Conservation (phyloP, 768 basidiomycete species). For the Mrakia frigida region DNA sequence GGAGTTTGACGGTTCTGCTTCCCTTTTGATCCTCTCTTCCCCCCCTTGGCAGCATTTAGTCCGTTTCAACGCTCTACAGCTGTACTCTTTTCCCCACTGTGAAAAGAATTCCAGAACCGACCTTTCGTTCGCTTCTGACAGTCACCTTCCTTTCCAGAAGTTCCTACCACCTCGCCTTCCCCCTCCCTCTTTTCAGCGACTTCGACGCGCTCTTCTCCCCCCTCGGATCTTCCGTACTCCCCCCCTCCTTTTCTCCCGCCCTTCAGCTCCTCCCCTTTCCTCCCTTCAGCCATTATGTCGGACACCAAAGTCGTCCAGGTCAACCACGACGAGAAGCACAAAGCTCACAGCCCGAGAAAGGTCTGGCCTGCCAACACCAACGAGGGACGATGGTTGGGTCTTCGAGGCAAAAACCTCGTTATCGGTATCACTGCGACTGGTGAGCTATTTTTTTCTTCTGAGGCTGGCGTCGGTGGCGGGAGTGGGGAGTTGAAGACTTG, state of each 20-base stretch:
- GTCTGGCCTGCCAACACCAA: slow-evolving; percentile 8
- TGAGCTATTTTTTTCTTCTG: no score
- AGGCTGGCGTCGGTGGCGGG: no score
- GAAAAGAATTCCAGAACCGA: no score
- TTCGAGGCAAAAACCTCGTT: slow-evolving; percentile 29
- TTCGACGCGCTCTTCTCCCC: background rate
- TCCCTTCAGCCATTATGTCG: background rate
- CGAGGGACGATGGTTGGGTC: slow-evolving; percentile 28
- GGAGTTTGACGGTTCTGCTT: no score
- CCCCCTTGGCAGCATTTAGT: no score
- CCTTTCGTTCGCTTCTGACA: background rate
- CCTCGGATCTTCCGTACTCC: background rate
- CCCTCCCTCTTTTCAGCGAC: background rate
- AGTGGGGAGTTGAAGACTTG: no score
- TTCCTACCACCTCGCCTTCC: background rate
- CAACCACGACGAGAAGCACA: background rate
- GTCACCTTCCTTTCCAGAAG: slow-evolving; percentile 3
- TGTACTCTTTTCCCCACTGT: no score
- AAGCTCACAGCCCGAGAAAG: background rate
- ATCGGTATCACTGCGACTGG: slow-evolving; percentile 21
- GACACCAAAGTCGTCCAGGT: background rate
- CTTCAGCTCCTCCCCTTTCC: background rate
- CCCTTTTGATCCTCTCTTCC: no score
- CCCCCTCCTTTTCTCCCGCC: background rate
- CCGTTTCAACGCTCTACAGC: no score